Conservation (phyloP, 1,284 basidiomycete species). For the Austropuccinia psidii region DNA sequence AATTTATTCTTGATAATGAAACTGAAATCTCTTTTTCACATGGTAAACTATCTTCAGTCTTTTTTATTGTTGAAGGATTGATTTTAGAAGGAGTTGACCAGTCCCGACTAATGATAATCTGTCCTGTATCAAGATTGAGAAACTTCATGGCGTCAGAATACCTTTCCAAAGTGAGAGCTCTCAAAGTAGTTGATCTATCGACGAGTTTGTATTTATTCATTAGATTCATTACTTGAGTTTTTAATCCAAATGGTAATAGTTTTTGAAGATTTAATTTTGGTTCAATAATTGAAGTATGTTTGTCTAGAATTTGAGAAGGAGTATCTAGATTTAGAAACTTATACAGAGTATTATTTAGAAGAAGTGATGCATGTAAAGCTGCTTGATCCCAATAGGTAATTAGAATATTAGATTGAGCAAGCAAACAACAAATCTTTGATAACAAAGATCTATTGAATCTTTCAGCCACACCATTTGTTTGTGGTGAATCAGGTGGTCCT, state of each 20-base stretch:
- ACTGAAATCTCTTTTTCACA: neutral
- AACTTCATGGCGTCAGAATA: constrained; percentile 4
- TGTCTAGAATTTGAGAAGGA: neutral
- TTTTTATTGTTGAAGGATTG: neutral
- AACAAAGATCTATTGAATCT: constrained; percentile 2
- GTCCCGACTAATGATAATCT: constrained; percentile 3
- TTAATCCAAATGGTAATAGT: neutral
- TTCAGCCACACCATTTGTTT: neutral
- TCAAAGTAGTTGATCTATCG: neutral
- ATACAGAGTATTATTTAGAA: neutral
- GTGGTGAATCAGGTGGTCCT: neutral
- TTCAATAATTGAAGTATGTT: neutral
- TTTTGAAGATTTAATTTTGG: neutral
- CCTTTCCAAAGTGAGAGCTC: neutral
- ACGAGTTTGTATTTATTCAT: neutral
- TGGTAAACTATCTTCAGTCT: neutral
- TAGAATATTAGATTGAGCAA: neutral
- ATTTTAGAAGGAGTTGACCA: too few species aligned
- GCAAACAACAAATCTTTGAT: neutral
- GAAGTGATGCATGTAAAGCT: neutral
- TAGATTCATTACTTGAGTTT: neutral
- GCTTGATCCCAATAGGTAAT: constrained; percentile 8
- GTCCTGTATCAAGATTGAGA: neutral
- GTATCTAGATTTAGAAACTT: neutral
- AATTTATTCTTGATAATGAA: too few species aligned